A percentile compares a stretch with the other conserved stretches of the same genome.
Evolutionary conservation across 352 stramenopile species (phyloP).

Genomic region (Phytophthora rubi): DNA sequence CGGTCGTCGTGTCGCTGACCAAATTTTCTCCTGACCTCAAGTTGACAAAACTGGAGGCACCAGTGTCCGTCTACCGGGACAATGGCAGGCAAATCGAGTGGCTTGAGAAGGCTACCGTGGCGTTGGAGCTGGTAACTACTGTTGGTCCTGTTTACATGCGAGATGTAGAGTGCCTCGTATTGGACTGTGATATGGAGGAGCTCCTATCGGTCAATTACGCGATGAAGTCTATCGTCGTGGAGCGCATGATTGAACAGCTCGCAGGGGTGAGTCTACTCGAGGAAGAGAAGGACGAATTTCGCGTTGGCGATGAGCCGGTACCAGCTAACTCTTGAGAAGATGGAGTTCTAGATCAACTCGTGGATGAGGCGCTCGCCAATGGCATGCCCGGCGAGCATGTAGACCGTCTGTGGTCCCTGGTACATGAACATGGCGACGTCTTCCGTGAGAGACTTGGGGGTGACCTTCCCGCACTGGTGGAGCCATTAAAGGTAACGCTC

Average conservation of each 20-base stretch:
- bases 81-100: neutral
- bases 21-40: neutral
- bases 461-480: constrained; percentile 3
- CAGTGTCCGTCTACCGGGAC: neutral
- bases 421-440: neutral
- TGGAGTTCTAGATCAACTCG: neutral
- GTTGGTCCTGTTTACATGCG: neutral
- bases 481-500: constrained; percentile 9
- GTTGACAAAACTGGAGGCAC: neutral
- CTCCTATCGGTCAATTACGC: neutral
- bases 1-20: neutral
- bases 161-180: neutral
- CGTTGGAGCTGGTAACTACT: neutral
- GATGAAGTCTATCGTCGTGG: neutral
- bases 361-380: neutral
- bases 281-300: neutral
- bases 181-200: neutral
- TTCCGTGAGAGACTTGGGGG: constrained; percentile 5
- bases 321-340: too few species aligned
- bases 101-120: neutral
- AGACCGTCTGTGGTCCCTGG: neutral
- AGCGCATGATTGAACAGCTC: neutral
- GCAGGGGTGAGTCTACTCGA: neutral
- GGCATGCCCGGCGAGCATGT: neutral
- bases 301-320: neutral